Base-by-base conservation (phyloP, 805 yeast species). In the Wickerhamomyces strasburgensis region DNA sequence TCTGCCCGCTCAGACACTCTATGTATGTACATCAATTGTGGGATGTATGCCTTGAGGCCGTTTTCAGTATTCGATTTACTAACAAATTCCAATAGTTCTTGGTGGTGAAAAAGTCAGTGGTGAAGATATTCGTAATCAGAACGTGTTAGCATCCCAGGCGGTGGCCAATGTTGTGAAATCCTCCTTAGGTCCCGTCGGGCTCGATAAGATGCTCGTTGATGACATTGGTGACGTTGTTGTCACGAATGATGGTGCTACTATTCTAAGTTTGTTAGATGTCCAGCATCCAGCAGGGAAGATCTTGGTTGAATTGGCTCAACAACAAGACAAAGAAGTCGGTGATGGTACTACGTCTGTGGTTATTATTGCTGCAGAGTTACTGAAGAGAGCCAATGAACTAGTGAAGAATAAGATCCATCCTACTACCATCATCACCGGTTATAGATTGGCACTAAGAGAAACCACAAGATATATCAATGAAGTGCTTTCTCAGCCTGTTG, bases 271-370 rank as follows among this genome's bases (percentile, higher is more conserved):
- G 36, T 69, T 93, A 47, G 98, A 93, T 58, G 98, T 93, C 35
- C 96, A 93, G 64, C 98, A 93, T 61, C 99, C 99, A 25, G 98
- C 98, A 1, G 98, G 98, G 14, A 90, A 88, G 66, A 93, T 93
- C 52, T 69, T 93, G 40, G 98, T 93, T 34, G 98, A 93, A 57
- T 73, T 93, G 56, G 98, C 98, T 3, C 96, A 93, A 62, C 98
- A 93, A 62, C 99, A 93, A 68, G 99, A 93, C 62, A 78, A 96
- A 54, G 99, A 93, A 65, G 96, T 93, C 37, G 98, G 97, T 43
- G 98, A 89, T 57, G 98, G 98, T 51, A 89, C 99, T 30, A 93
- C 99, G 0, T 84, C 96, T 13, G 98, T 93, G 34, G 98, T 93
- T 28, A 88, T 93, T 44, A 81, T 94, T 58, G 98, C 98, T 17